These are phyloP conservation scores for Podospora pseudocomata DNA, from an alignment of 495 filamentous ascomycete genomes.

Conservation along the genomic window DNA sequence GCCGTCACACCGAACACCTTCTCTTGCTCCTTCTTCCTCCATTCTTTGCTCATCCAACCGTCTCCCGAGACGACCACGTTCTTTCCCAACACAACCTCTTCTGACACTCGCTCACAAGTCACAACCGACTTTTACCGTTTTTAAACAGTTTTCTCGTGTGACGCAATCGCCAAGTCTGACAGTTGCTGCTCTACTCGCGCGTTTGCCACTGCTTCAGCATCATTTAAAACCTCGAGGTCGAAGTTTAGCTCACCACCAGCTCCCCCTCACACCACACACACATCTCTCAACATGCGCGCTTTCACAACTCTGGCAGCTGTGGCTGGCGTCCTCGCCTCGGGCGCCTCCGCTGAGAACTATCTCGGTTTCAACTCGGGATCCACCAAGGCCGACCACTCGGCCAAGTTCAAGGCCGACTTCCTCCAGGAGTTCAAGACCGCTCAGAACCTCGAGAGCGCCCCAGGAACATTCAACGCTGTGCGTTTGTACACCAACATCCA, in stretches of 20 bases:
- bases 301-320: conserved; percentile 26
- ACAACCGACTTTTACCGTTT: not conserved
- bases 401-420: conserved; percentile 50
- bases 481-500: conserved; percentile 52
- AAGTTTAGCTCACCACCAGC: not conserved
- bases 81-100: conserved; percentile 5
- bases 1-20: not conserved
- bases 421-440: conserved; percentile 44
- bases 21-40: conserved; percentile 3
- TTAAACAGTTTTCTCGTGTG: conserved; percentile 6
- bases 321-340: conserved; percentile 32
- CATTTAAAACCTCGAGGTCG: not conserved
- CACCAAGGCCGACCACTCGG: conserved; percentile 41
- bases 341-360: conserved; percentile 37
- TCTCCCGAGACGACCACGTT: conserved; percentile 20
- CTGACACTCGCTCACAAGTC: conserved; percentile 9
- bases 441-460: conserved; percentile 39
- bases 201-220: too few species aligned
- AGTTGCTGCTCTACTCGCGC: too few species aligned
- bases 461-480: conserved; percentile 47
- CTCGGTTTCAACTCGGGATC: conserved; percentile 50
- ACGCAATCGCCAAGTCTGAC: conserved; percentile 19
- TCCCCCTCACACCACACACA: not conserved
- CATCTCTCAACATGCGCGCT: conserved; percentile 28
- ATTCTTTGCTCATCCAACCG: conserved; percentile 18